phyloP scores from a whole-genome alignment of 2,329 filamentous ascomycete genomes.

The Colletotrichum higginsianum region DNA sequence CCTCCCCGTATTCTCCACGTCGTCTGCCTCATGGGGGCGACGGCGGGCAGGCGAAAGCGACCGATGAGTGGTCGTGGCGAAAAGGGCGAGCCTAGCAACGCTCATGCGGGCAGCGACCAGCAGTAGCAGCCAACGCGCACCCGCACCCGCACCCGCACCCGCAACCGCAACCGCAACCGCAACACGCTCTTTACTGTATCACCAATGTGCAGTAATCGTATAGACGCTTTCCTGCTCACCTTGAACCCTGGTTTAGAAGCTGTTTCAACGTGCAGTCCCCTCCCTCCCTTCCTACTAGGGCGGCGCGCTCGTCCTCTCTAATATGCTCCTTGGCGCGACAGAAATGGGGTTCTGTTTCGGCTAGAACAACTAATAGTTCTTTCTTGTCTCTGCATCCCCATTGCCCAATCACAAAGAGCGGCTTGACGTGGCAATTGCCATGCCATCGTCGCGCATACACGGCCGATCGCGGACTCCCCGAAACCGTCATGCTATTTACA shows the following conservation, averaged over 20 bases:
- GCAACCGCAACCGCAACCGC: background rate
- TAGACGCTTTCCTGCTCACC: constrained; percentile 15
- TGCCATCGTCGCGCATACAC: constrained; percentile 7
- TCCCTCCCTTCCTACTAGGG: constrained; percentile 8
- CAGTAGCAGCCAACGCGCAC: constrained; percentile 3
- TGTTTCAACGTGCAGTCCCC: constrained; percentile 7
- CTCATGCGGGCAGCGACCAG: constrained; percentile 5
- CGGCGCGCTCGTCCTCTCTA: constrained; percentile 13
- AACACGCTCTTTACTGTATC: constrained; percentile 1
- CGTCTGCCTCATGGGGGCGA: background rate
- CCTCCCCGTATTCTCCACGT: background rate
- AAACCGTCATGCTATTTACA: constrained; percentile 13
- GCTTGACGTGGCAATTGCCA: constrained; percentile 8
- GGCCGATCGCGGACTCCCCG: background rate
- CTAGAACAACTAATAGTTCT: constrained; percentile 30
- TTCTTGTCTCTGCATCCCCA: constrained; percentile 10
- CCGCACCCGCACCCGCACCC: background rate
- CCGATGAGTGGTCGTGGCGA: constrained; percentile 6
- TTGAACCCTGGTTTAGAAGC: constrained; percentile 1
- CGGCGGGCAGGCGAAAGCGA: background rate
- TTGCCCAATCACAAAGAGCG: constrained; percentile 10
- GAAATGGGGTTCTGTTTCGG: constrained; percentile 39
- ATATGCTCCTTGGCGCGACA: constrained; percentile 12
- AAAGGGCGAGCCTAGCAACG: constrained; percentile 7
- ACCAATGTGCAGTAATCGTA: constrained; percentile 14